Percentiles rank a stretch among this genome's conserved stretches.
Evolutionary conservation across 495 filamentous ascomycete genomes (phyloP).

Genomic region (Hypomontagnella monticulosa): DNA sequence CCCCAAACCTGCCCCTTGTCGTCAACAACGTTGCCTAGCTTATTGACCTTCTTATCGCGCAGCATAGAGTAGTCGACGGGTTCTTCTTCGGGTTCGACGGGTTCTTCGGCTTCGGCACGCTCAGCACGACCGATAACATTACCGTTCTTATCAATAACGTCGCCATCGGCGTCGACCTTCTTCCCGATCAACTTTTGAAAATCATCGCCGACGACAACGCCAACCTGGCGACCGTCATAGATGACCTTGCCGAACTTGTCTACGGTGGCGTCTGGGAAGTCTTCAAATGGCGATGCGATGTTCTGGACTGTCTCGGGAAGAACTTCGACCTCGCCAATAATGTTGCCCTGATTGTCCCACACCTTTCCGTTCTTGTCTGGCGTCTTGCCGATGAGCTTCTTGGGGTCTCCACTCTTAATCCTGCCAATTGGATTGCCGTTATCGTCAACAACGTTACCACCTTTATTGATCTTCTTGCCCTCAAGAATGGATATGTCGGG

Average conservation of each 20-base stretch:
- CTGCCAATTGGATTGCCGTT: slow-evolving; percentile 76
- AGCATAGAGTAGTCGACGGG: slow-evolving; percentile 69
- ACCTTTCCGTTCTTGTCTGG: slow-evolving; percentile 77
- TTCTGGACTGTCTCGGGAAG: slow-evolving; percentile 72
- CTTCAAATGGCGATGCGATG: slow-evolving; percentile 76
- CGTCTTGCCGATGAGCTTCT: slow-evolving; percentile 73
- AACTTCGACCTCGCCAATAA: slow-evolving; percentile 77
- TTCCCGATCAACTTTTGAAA: slow-evolving; percentile 66
- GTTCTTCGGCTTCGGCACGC: slow-evolving; percentile 56
- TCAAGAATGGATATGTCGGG: slow-evolving; percentile 71
- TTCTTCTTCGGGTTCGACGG: slow-evolving; percentile 54
- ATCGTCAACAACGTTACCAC: slow-evolving; percentile 75
- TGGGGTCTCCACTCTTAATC: slow-evolving; percentile 72
- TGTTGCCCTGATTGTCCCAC: slow-evolving; percentile 75
- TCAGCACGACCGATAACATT: slow-evolving; percentile 69
- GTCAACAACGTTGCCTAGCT: slow-evolving; percentile 79
- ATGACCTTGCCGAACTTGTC: slow-evolving; percentile 76
- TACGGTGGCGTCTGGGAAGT: slow-evolving; percentile 75
- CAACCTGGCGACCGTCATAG: slow-evolving; percentile 75
- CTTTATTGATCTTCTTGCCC: slow-evolving; percentile 78
- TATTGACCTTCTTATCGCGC: slow-evolving; percentile 76
- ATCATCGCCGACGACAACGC: slow-evolving; percentile 74
- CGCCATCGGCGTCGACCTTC: slow-evolving; percentile 67
- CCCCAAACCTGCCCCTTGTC: slow-evolving; percentile 76
- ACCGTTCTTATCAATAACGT: slow-evolving; percentile 70